These are phyloP conservation scores for Yamadazyma kitorensis DNA, from an alignment of 805 yeast genomes.

Conservation along the genomic window DNA sequence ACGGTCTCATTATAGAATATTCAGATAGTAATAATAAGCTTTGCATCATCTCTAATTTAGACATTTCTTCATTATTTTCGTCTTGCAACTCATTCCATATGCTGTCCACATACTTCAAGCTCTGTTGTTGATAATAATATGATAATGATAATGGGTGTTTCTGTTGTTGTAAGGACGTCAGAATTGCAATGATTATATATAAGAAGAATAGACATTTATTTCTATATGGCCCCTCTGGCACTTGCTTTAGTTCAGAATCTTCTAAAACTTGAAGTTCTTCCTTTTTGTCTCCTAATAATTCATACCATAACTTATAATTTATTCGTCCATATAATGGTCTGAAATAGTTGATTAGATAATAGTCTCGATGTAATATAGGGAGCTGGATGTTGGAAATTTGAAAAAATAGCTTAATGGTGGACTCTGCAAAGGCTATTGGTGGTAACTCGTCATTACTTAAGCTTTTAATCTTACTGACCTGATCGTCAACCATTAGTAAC, in stretches of 20 bases:
- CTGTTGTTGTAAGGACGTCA: constrained; percentile 16
- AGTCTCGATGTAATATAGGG: constrained; percentile 16
- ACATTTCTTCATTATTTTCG: constrained; percentile 6
- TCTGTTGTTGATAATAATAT: constrained; percentile 11
- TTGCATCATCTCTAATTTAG: constrained; percentile 15
- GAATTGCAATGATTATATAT: constrained; percentile 15
- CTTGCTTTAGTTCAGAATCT: not conserved
- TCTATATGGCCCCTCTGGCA: too few species aligned
- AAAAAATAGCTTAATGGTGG: constrained; percentile 11
- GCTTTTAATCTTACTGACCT: constrained; percentile 6
- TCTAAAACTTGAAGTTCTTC: not conserved
- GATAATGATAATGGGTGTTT: constrained; percentile 9
- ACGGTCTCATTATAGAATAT: constrained; percentile 18
- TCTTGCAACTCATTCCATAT: constrained; percentile 9
- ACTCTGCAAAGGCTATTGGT: constrained; percentile 8
- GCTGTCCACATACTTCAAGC: constrained; percentile 10
- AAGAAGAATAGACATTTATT: constrained; percentile 14
- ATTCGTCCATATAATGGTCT: constrained; percentile 13
- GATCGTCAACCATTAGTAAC: constrained; percentile 8
- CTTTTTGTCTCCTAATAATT: not conserved
- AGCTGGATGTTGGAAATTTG: constrained; percentile 11
- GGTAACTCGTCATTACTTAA: constrained; percentile 4
- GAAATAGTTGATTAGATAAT: constrained; percentile 13
- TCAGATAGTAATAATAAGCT: constrained; percentile 15
- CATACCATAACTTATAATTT: constrained; percentile 2